Conservation (phyloP, 1,284 basidiomycete genomes). For the Sanguinoderma infundibulare region DNA sequence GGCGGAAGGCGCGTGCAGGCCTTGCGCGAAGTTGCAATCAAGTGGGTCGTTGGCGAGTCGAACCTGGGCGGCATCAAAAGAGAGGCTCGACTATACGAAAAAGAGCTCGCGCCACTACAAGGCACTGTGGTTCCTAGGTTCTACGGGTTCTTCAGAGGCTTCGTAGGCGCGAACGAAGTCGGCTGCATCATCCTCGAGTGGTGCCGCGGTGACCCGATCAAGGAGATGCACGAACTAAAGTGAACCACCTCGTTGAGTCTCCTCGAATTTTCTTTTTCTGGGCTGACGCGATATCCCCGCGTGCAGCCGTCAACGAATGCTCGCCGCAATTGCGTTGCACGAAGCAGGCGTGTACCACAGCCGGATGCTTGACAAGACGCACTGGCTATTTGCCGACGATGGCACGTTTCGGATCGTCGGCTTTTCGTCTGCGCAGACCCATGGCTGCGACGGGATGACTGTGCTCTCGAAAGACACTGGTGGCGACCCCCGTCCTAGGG, state of each 20-base stretch:
- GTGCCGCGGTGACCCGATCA: slow-evolving; percentile 8
- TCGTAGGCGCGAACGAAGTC: slow-evolving; percentile 9
- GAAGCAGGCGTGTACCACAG: slow-evolving; percentile 17
- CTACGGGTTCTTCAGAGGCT: slow-evolving; percentile 15
- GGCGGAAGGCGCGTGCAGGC: neutral
- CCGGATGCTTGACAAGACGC: slow-evolving; percentile 8
- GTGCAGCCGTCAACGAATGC: slow-evolving; percentile 23
- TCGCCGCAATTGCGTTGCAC: slow-evolving; percentile 17
- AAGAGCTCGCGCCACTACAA: slow-evolving; percentile 6
- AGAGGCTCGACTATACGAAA: slow-evolving; percentile 17
- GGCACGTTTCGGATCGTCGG: slow-evolving; percentile 24
- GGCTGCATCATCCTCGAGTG: slow-evolving; percentile 21
- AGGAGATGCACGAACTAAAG: slow-evolving; percentile 13
- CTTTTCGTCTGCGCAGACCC: slow-evolving; percentile 18
- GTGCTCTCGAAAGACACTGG: slow-evolving; percentile 10
- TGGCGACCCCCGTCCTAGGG: slow-evolving; percentile 12
- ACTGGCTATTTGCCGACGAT: slow-evolving; percentile 19
- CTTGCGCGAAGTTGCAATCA: slow-evolving; percentile 15
- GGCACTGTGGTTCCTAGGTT: slow-evolving; percentile 15
- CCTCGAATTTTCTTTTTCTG: neutral
- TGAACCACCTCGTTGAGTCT: no score
- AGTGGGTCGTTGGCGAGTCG: slow-evolving; percentile 16
- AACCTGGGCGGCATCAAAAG: slow-evolving; percentile 5
- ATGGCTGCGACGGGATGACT: slow-evolving; percentile 17
- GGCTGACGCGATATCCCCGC: neutral